Conservation (phyloP, 2,329 filamentous ascomycete species). For the Furcasterigmium sp. region DNA sequence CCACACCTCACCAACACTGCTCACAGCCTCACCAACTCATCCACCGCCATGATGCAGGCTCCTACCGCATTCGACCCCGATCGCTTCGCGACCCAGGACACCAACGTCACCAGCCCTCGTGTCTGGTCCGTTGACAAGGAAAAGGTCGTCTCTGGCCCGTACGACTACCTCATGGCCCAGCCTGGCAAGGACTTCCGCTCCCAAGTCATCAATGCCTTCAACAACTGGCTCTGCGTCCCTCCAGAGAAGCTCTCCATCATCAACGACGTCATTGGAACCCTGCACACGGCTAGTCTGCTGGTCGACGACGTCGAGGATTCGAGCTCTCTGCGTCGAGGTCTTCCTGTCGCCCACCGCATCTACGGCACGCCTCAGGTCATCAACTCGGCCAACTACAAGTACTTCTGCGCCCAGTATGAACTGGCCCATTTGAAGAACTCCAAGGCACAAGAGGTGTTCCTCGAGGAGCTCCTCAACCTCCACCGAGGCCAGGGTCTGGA, state of each 20-base stretch:
- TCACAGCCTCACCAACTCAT: constrained; percentile 17
- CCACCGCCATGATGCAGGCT: constrained; percentile 29
- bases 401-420: constrained; percentile 75
- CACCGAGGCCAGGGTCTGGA: constrained; percentile 90
- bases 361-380: constrained; percentile 86
- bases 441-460: constrained; percentile 64
- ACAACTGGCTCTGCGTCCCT: constrained; percentile 73
- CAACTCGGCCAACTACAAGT: constrained; percentile 86
- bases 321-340: constrained; percentile 68
- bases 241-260: constrained; percentile 65
- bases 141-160: constrained; percentile 70
- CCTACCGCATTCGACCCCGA: constrained; percentile 40
- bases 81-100: constrained; percentile 50
- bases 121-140: constrained; percentile 73
- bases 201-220: constrained; percentile 76
- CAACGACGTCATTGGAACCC: constrained; percentile 75
- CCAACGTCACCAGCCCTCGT: constrained; percentile 43
- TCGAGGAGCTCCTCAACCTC: constrained; percentile 77
- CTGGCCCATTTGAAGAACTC: constrained; percentile 66
- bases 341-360: constrained; percentile 78
- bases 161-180: constrained; percentile 72
- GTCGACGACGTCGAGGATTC: constrained; percentile 87
- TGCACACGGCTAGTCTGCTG: constrained; percentile 78
- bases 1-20: constrained; percentile 22
- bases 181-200: constrained; percentile 82